A percentile compares a stretch with the other conserved stretches of the same genome.
These are phyloP conservation scores for Globisporangium cystogenes DNA, from an alignment of 352 stramenopile genomes.

Conservation along the genomic window DNA sequence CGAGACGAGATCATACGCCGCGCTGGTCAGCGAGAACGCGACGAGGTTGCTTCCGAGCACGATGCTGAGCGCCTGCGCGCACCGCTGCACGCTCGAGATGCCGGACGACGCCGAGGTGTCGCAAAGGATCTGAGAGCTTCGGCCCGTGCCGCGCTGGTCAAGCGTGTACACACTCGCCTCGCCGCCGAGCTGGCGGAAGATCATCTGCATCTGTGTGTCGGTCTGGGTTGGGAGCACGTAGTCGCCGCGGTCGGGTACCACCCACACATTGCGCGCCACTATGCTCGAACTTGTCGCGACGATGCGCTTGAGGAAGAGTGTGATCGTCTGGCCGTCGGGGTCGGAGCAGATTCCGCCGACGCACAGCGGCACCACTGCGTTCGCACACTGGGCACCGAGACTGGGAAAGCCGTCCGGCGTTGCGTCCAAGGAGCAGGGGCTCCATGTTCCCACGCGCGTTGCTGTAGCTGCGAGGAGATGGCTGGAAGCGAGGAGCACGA, in stretches of 20 bases:
- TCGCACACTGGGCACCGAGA: constrained; percentile 30
- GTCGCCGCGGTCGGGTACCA: constrained; percentile 30
- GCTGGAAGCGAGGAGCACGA: background rate
- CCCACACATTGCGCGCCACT: constrained; percentile 25
- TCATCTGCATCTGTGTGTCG: constrained; percentile 41
- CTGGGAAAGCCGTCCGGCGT: constrained; percentile 15
- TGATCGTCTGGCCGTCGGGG: constrained; percentile 36
- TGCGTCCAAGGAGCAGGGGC: constrained; percentile 24
- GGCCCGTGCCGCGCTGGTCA: constrained; percentile 42
- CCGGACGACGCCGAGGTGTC: constrained; percentile 2
- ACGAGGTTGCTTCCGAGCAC: constrained; percentile 22
- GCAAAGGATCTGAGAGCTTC: constrained; percentile 38
- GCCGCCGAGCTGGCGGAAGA: constrained; percentile 38
- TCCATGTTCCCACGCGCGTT: constrained; percentile 24
- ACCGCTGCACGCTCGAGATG: constrained; percentile 6
- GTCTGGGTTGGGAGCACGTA: constrained; percentile 6
- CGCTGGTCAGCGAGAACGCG: constrained; percentile 67
- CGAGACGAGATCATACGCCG: constrained; percentile 47
- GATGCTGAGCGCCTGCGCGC: constrained; percentile 13
- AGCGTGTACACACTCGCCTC: constrained; percentile 49
- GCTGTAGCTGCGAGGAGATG: background rate
- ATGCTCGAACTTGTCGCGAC: constrained; percentile 14
- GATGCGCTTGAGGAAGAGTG: constrained; percentile 51
- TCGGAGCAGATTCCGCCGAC: constrained; percentile 35
- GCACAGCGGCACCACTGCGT: constrained; percentile 36